Evolutionary conservation across 768 basidiomycete genomes (phyloP), one percentile per base, ranked within the genome.

Genomic region (Trametes villosa): DNA sequence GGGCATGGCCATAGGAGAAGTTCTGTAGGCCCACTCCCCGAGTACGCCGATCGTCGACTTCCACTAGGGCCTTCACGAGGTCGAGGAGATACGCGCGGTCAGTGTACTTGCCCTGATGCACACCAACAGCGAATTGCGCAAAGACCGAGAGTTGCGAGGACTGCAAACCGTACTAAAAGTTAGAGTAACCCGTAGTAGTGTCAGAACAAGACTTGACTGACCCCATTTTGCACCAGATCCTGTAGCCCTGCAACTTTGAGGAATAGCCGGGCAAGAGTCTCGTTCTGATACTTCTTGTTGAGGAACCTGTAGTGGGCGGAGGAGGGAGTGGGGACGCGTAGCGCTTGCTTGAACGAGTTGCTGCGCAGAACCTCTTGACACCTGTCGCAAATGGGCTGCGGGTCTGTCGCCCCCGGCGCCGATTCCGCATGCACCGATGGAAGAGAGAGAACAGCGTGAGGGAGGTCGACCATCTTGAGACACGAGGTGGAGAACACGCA

Each of bases 1-100:
- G 70, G 0, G 61, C 70, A 2, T 75, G 74, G 1, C 71, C 51
- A 58, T 77, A 78, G 6, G 61, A 52, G 62, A 77, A 75, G 50
- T 78, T 78, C 51, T 75, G 75, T 57, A 67, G 65, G 0, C 75
- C 76, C 1, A 71, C 66, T 0, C 76, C 75, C 0, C 68, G 64
- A 3, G 67, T 65, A 22, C 74, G 62, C 0, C 66, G 50, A 13
- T 78, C 76, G 0, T 38, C 18, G 9, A 65, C 57, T 0, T 46
- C 27, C 0, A 74, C 69, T 53, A 77, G 68, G 1, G 74, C 78
- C 18, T 73, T 46, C 0, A 78, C 45, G 0, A 77, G 52, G 1
- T 69, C 74, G 9, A 62, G 36, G 50, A 78, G 72, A 12, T 75
- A 73, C 0, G 57, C 46, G 12, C 68, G 27, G 8, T 68, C 60